Evolutionary conservation across 805 yeast species (phyloP), one percentile per base, ranked within the genome.

Genomic region (Candida silvicultrix): DNA sequence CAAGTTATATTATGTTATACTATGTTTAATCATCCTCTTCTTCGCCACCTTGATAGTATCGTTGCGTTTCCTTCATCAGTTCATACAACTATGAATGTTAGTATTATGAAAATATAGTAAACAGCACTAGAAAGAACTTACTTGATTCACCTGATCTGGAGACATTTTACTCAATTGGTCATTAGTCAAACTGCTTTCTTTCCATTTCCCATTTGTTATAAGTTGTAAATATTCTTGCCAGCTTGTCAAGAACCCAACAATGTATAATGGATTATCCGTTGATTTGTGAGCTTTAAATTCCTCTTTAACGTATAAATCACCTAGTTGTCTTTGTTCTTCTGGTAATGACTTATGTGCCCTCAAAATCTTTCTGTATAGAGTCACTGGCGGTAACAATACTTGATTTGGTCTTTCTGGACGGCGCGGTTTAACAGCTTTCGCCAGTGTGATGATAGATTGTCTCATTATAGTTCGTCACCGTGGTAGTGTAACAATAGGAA

Each of bases 261-360:
- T 89, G 59, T 92, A 95, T 21, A 89, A 72, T 3, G 99, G 98
- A 63, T 94, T 89, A 53, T 89, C 96, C 7, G 84, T 76, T 41
- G 70, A 65, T 49, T 81, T 77, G 66, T 94, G 99, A 7, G 90
- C 83, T 56, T 81, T 80, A 70, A 94, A 94, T 67, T 94, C 99
- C 32, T 83, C 78, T 60, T 81, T 85, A 43, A 92, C 96, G 62
- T 94, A 94, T 53, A 80, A 74, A 64, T 94, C 97, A 4, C 99
- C 99, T 20, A 94, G 71, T 44, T 80, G 75, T 47, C 95, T 74
- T 49, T 85, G 84, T 42, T 80, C 80, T 4, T 68, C 64, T 0
- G 90, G 88, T n/a, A 94, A 72, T 18, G 58, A 58, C 40, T 63
- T 70, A 65, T 94, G 97, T 1, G 96, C 90, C 45, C 97, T 72